Evolutionary conservation across 2,329 filamentous ascomycete genomes (phyloP).

Genomic region (Clonostachys chloroleuca): DNA sequence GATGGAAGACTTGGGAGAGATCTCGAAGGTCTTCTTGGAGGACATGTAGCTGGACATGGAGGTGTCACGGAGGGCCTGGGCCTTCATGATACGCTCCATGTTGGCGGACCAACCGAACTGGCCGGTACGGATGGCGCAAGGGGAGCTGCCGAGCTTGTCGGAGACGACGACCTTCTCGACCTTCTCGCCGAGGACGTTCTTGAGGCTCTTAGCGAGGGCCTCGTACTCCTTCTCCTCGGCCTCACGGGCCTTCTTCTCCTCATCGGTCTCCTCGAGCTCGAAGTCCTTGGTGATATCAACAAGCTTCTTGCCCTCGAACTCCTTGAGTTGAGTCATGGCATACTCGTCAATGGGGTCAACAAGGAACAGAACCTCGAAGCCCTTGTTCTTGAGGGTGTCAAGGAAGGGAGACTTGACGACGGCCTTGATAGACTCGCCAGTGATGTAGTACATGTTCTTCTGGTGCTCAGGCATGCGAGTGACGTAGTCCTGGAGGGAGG

Average conservation of each 20-base stretch:
- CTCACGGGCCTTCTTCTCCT: conserved; percentile 97
- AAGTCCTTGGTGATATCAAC: conserved; percentile 99
- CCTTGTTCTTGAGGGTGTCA: conserved; percentile 97
- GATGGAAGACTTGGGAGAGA: conserved; percentile 97
- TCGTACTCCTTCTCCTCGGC: conserved; percentile 98
- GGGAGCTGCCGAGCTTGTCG: conserved; percentile 91
- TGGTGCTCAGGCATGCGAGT: conserved; percentile 99
- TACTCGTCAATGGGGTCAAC: conserved; percentile 99
- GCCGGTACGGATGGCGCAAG: conserved; percentile 97
- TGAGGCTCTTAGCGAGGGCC: conserved; percentile 88
- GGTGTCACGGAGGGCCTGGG: conserved; percentile 98
- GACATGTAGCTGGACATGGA: conserved; percentile 99
- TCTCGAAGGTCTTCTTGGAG: conserved; percentile 99
- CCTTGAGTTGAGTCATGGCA: conserved; percentile 99
- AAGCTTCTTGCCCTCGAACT: conserved; percentile 99
- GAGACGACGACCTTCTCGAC: conserved; percentile 99
- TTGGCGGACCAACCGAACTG: conserved; percentile 99
- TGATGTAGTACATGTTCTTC: conserved; percentile 99
- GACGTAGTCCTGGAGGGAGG: conserved; percentile 94
- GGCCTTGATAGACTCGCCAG: conserved; percentile 97
- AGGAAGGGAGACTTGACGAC: conserved; percentile 98
- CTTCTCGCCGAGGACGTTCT: conserved; percentile 99
- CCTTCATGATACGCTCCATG: conserved; percentile 99
- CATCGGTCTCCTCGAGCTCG: conserved; percentile 98
- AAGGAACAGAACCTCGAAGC: conserved; percentile 98